Evolutionary conservation across 257 asterid genomes (phyloP), one percentile per base, ranked within the genome.

Genomic region (Fraxinus pennsylvanica): DNA sequence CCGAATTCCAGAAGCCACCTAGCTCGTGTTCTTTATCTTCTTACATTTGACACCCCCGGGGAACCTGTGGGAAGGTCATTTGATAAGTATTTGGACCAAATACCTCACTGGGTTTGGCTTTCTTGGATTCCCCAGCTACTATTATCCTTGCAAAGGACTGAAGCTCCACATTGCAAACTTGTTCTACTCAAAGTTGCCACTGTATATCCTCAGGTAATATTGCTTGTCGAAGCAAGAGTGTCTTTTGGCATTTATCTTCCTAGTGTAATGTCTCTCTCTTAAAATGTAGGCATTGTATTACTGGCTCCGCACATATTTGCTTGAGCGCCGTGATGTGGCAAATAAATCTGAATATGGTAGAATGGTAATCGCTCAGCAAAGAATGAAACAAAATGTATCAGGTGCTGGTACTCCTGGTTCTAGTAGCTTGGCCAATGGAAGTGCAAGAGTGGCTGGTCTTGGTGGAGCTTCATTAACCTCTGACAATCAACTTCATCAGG

Each of bases 21-120:
- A 15, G 99, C 99, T 63, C 97, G 96, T 29, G 99, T 96, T 86
- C 82, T 96, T 17, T 96, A 93, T 84, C 98, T 96, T 82, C 97
- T 93, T 76, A 96, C 98, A 86, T 96, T 96, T 81, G 99, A 96
- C 85, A 89, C 98, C 74, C 94, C 98, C 74, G 91, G 76, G 84
- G 98, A 96, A 82, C 88, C 98, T 50, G 99, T 93, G 59, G 99
- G 99, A 65, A 90, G 92, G 86, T 89, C 99, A 73, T 96, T 96
- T 81, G 98, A 93, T 85, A 96, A 96, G 89, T 92, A 90, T 85
- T 75, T 92, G 85, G 99, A 93, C 41, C 97, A 93, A 81, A 83
- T 93, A 79, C 99, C 99, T 52, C 86, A 93, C 68, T 96, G 98
- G 99, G 97, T 93, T 82, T 96, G 98, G 99, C 95, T 96, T 82